Percentiles rank a stretch among this genome's conserved stretches.
Conservation (phyloP, 805 yeast species). For the Wickerhamiella lipophila region DNA sequence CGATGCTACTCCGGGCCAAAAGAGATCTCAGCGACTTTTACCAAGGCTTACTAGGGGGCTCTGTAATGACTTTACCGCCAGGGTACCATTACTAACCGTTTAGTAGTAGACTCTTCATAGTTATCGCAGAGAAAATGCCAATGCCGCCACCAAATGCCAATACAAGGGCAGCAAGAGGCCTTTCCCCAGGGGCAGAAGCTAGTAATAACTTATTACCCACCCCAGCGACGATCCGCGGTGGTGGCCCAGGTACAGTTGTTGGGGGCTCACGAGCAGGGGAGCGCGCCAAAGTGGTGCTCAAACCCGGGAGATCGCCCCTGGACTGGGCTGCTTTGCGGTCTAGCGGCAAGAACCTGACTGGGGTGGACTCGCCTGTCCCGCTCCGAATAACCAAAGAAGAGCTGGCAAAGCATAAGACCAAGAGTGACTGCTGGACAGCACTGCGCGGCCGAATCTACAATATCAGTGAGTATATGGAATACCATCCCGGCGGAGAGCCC, state of each 20-base stretch:
- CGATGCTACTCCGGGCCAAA: no score
- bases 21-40: no score
- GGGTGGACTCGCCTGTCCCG: conserved; percentile 19
- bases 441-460: conserved; percentile 73
- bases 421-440: conserved; percentile 77
- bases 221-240: conserved; percentile 1
- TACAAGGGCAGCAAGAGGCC: conserved; percentile 3
- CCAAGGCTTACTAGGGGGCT: no score
- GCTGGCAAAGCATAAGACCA: conserved; percentile 42
- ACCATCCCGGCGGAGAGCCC: conserved; percentile 87
- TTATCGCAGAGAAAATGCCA: conserved; percentile 3
- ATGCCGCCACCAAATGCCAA: conserved; percentile 8
- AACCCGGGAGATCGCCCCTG: conserved; percentile 73
- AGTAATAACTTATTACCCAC: neutral
- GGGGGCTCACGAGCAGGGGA: conserved; percentile 10
- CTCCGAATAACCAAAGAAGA: conserved; percentile 38
- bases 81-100: no score
- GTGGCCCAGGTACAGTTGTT: neutral
- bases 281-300: conserved; percentile 46
- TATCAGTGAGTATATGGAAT: conserved; percentile 67
- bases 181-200: neutral
- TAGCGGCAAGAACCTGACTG: conserved; percentile 35
- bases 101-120: no score
- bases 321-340: conserved; percentile 66
- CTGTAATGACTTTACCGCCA: no score